Percentiles rank a stretch among this genome's conserved stretches.
Conservation (phyloP, 345 rosid genomes). For the Citrus maxima region DNA sequence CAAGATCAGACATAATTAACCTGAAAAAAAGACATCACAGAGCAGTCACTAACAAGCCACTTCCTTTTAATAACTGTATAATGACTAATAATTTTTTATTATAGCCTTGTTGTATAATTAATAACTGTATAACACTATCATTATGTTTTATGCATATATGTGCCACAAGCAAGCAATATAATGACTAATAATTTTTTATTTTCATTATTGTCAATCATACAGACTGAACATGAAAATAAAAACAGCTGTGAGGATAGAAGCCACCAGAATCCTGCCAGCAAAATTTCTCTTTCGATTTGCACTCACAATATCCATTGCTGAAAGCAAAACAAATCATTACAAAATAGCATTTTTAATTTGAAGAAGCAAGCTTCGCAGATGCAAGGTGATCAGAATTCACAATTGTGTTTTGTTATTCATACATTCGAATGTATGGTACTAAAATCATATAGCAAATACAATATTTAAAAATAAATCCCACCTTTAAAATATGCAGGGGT, state of each 20-base stretch:
- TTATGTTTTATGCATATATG: not conserved
- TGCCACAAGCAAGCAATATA: not conserved
- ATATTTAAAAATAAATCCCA: not conserved
- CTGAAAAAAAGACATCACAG: too few relatives aligned
- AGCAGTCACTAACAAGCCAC: too few relatives aligned
- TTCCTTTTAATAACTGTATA: too few relatives aligned
- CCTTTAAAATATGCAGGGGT: not conserved
- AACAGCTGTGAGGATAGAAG: slow-evolving; percentile 30
- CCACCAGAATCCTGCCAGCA: slow-evolving; percentile 29
- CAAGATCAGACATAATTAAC: too few relatives aligned
- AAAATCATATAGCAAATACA: not conserved
- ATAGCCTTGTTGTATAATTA: slow-evolving; percentile 19
- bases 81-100: not conserved
- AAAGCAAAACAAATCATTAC: slow-evolving; percentile 2
- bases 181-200: not conserved
- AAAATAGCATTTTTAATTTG: not conserved
- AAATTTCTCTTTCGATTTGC: slow-evolving; percentile 24
- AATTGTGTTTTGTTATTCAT: not conserved
- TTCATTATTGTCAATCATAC: not conserved
- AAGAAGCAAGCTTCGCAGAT: not conserved
- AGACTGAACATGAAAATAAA: slow-evolving; percentile 30
- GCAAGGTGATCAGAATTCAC: not conserved
- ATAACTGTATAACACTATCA: slow-evolving; percentile 8
- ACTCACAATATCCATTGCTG: slow-evolving; percentile 38
- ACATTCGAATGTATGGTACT: not conserved